Conservation (phyloP, 2,329 filamentous ascomycete species). For the Colletotrichum gloeosporioides region DNA sequence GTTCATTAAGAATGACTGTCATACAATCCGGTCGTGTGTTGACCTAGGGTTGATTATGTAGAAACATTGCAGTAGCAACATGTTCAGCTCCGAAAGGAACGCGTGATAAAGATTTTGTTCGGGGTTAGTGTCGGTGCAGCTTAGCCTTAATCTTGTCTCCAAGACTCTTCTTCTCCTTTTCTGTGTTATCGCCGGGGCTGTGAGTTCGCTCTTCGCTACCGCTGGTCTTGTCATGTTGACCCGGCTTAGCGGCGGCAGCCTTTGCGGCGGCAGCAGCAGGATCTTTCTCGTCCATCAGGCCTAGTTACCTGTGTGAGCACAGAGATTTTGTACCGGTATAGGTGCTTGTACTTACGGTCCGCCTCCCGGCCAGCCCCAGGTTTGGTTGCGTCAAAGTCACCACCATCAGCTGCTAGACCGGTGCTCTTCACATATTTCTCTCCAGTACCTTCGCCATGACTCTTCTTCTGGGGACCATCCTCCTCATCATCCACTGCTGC, state of each 20-base stretch:
- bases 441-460: slow-evolving; percentile 51
- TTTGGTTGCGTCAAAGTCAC: slow-evolving; percentile 69
- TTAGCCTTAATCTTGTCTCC: slow-evolving; percentile 74
- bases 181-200: slow-evolving; percentile 19
- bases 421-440: slow-evolving; percentile 62
- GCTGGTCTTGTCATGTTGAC: slow-evolving; percentile 26
- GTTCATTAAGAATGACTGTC: neutral
- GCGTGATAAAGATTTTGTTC: neutral
- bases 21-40: neutral
- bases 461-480: slow-evolving; percentile 16
- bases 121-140: slow-evolving; percentile 56
- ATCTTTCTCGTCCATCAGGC: slow-evolving; percentile 58
- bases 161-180: slow-evolving; percentile 55
- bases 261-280: slow-evolving; percentile 12
- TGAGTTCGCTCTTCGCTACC: slow-evolving; percentile 20
- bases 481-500: slow-evolving; percentile 6
- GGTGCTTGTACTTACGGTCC: slow-evolving; percentile 55
- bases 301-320: slow-evolving; percentile 36
- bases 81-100: neutral
- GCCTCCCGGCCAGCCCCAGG: slow-evolving; percentile 71
- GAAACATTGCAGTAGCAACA: neutral
- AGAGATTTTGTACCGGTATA: neutral
- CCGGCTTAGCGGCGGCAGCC: slow-evolving; percentile 12
- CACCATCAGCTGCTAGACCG: slow-evolving; percentile 68
- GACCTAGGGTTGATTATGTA: neutral